Base-by-base conservation (phyloP, 768 basidiomycete species). In the Boletus fagicola region DNA sequence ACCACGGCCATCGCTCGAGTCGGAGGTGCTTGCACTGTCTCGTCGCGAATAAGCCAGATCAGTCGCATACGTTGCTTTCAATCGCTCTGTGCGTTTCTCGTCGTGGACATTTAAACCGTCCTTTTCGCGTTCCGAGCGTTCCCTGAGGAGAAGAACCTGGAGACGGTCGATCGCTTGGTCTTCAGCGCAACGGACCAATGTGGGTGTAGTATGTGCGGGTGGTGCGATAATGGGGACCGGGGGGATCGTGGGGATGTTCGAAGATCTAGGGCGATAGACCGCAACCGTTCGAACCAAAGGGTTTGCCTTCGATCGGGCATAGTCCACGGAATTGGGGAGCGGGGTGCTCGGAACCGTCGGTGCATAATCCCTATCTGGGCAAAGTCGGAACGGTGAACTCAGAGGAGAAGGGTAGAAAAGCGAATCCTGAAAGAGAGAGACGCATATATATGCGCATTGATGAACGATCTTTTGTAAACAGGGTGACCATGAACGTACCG, bases 201-300 rank as follows among this genome's bases (percentile, higher is more conserved):
- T 76, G 73, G 26, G 63, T 38, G 7, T 71, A 57, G 26, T 69
- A 64, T 9, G 73, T 65, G 63, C 49, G 0, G 84, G 82, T 2
- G 84, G 84, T 5, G 83, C 83, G 15, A 86, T 80, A 53, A 84
- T 76, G 0, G 84, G 84, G 0, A 84, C 77, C 0, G 62, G 54
- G 6, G 65, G 62, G 5, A 65, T 71, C 10, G 20, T 3, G 0
- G 58, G 51, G 1, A 43, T 22, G 2, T 46, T 46, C 9, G 28
- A 16, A n/a, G 54, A 57, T 26, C 39, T 35, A 18, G 16, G 49
- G 5, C 49, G 53, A 15, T 61, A 56, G 10, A 62, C 5, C 9
- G 51, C 38, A 5, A 64, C 31, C 4, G 70, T 72, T 35, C 70
- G 66, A 28, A 26, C 24, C 26, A 72, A 22, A 0, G 70, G 70